Conservation (phyloP, 441 rosid species). For the Arabidopsis hybrid region DNA sequence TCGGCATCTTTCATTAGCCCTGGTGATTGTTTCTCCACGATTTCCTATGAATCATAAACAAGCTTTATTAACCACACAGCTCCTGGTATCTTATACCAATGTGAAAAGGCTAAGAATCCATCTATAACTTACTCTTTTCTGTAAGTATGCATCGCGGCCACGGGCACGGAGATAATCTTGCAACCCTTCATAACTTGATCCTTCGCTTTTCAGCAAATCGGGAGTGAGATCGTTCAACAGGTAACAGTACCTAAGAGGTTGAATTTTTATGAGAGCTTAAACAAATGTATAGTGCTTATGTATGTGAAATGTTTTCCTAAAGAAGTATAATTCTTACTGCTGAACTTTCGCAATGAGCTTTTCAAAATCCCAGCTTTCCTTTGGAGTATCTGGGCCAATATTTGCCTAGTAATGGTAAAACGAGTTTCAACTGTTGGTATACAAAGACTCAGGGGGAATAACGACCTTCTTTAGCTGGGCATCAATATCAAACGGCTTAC, state of each 20-base stretch:
- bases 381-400: slow-evolving; percentile 74
- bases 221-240: slow-evolving; percentile 82
- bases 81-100: slow-evolving; percentile 18
- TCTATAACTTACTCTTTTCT: slow-evolving; percentile 68
- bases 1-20: slow-evolving; percentile 97
- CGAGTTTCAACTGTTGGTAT: slow-evolving; percentile 15
- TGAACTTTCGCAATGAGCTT: slow-evolving; percentile 94
- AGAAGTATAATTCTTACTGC: slow-evolving; percentile 62
- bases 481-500: slow-evolving; percentile 49
- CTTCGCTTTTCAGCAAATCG: slow-evolving; percentile 68
- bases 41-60: slow-evolving; percentile 52
- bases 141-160: slow-evolving; percentile 93
- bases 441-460: neutral
- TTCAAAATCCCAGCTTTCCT: slow-evolving; percentile 90
- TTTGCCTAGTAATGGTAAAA: slow-evolving; percentile 69
- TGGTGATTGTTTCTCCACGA: slow-evolving; percentile 86
- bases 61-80: slow-evolving; percentile 29
- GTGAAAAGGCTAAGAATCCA: slow-evolving; percentile 10
- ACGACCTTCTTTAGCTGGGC: slow-evolving; percentile 1
- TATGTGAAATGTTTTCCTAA: slow-evolving; percentile 11
- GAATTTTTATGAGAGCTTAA: slow-evolving; percentile 27
- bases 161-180: slow-evolving; percentile 80
- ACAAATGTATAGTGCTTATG: neutral
- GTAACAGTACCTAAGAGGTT: slow-evolving; percentile 81
- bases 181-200: slow-evolving; percentile 74